Conservation (phyloP, 306 rosid species). For the Dalbergia cochinchinensis region DNA sequence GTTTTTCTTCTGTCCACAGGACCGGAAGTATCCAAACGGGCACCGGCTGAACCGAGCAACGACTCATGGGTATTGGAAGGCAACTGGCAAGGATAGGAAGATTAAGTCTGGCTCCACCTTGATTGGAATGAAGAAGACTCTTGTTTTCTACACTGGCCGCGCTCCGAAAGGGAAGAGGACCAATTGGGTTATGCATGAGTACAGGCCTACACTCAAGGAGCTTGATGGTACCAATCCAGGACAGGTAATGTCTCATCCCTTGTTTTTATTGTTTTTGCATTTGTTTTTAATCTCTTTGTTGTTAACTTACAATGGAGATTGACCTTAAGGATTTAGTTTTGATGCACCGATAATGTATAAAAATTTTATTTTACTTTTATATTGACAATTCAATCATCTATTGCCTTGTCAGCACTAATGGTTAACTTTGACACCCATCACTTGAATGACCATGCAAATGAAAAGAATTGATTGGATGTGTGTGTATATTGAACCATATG, state of each 20-base stretch:
- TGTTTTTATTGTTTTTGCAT: background rate
- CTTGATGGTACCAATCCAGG: constrained; percentile 97
- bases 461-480: no score
- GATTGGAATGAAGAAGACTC: constrained; percentile 98
- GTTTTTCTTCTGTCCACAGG: constrained; percentile 99
- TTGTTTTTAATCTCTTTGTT: constrained; percentile 18
- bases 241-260: constrained; percentile 65
- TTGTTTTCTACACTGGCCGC: constrained; percentile 91
- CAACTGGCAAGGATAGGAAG: constrained; percentile 91
- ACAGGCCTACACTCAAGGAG: constrained; percentile 81
- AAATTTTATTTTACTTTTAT: no score
- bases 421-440: no score
- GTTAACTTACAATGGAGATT: background rate
- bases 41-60: constrained; percentile 92
- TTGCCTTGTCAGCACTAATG: no score
- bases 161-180: constrained; percentile 96
- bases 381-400: no score
- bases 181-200: constrained; percentile 96
- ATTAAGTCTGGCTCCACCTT: constrained; percentile 73
- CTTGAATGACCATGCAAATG: no score
- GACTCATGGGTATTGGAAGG: constrained; percentile 89
- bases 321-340: background rate
- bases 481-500: background rate
- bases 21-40: constrained; percentile 93
- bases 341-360: no score